These are phyloP conservation scores for Euphorbia celastroides DNA, from an alignment of 441 rosid species.

Conservation along the genomic window DNA sequence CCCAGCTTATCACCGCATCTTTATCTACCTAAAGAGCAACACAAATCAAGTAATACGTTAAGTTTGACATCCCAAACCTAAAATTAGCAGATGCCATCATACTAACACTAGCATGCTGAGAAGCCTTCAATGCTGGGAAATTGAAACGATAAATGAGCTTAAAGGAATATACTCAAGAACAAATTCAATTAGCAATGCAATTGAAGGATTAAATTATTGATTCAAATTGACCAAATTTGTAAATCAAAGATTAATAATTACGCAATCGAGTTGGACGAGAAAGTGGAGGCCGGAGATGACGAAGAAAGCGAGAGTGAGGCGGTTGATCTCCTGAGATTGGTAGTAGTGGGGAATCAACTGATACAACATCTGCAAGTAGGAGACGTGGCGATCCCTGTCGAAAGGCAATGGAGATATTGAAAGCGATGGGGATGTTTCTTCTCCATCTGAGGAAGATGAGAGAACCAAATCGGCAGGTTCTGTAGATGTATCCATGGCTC, in stretches of 20 bases:
- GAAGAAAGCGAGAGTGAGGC: slow-evolving; percentile 80
- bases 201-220: background rate
- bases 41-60: background rate
- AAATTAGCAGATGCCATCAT: background rate
- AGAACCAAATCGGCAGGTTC: slow-evolving; percentile 19
- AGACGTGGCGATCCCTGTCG: slow-evolving; percentile 56
- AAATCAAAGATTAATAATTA: slow-evolving; percentile 9
- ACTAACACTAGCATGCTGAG: background rate
- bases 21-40: slow-evolving; percentile 53
- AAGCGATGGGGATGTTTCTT: slow-evolving; percentile 6
- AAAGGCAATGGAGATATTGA: slow-evolving; percentile 29
- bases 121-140: background rate
- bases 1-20: slow-evolving; percentile 61
- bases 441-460: slow-evolving; percentile 22
- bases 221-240: background rate
- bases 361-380: slow-evolving; percentile 76
- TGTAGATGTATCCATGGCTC: background rate
- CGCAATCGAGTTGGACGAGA: slow-evolving; percentile 59
- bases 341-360: slow-evolving; percentile 55
- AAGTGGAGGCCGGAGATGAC: slow-evolving; percentile 79
- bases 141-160: background rate
- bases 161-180: background rate
- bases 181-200: background rate
- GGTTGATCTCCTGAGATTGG: slow-evolving; percentile 90
- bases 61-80: background rate